These are phyloP conservation scores for Cystobasidium ongulense DNA, from an alignment of 768 basidiomycete species.

Conservation along the genomic window DNA sequence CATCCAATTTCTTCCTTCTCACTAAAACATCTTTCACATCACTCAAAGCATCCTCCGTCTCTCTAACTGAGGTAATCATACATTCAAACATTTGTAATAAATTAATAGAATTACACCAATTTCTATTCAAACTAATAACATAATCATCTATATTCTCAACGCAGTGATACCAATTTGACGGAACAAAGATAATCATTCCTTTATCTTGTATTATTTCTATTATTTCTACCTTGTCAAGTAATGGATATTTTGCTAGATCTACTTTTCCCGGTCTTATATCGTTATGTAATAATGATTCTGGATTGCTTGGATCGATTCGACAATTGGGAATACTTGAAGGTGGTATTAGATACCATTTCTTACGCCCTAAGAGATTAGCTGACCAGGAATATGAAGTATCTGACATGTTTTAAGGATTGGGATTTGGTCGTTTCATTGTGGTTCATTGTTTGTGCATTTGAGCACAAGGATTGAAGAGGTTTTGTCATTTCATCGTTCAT, in stretches of 20 bases:
- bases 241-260: not conserved
- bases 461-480: too few relatives aligned
- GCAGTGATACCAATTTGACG: constrained; percentile 37
- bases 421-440: not conserved
- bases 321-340: constrained; percentile 13
- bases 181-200: not conserved
- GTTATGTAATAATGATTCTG: not conserved
- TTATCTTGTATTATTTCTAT: constrained; percentile 5
- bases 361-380: constrained; percentile 36
- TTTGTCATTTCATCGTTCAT: too few relatives aligned
- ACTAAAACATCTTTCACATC: constrained; percentile 35
- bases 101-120: constrained; percentile 38
- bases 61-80: constrained; percentile 28
- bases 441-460: too few relatives aligned
- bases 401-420: not conserved
- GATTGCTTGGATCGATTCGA: not conserved
- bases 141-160: constrained; percentile 31
- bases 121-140: constrained; percentile 39
- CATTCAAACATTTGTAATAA: constrained; percentile 24
- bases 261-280: not conserved
- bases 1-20: not conserved
- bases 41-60: constrained; percentile 27
- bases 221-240: not conserved
- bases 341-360: constrained; percentile 38
- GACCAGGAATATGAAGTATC: constrained; percentile 41